These are phyloP conservation scores for Maudiozyma serrabonitensis DNA, from an alignment of 805 yeast genomes.

Conservation along the genomic window DNA sequence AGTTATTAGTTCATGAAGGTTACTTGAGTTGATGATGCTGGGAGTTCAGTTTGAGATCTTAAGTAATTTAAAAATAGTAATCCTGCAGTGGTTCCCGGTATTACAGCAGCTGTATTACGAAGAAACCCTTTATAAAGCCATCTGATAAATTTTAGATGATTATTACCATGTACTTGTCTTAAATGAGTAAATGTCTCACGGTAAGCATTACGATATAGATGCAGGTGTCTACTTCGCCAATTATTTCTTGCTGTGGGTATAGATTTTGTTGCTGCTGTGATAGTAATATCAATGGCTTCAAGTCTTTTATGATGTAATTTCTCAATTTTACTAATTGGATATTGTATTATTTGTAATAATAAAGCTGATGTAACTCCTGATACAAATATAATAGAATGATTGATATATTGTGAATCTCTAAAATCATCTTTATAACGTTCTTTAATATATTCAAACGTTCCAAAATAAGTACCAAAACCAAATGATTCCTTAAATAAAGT, in stretches of 20 bases:
- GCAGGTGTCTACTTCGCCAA: background rate
- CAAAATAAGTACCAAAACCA: slow-evolving; percentile 81
- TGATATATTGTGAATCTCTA: slow-evolving; percentile 24
- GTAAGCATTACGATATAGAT: slow-evolving; percentile 36
- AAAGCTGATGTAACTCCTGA: slow-evolving; percentile 88
- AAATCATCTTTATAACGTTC: slow-evolving; percentile 50
- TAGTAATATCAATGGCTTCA: slow-evolving; percentile 39
- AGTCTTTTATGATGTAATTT: slow-evolving; percentile 67
- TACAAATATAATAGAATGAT: slow-evolving; percentile 37
- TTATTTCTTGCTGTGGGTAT: no score
- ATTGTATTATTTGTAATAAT: slow-evolving; percentile 66
- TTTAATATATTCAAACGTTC: slow-evolving; percentile 70
- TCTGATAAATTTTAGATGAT: slow-evolving; percentile 37
- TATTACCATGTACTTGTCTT: slow-evolving; percentile 39
- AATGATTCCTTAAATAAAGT: slow-evolving; percentile 65
- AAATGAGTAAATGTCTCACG: slow-evolving; percentile 62
- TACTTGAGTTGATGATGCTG: background rate
- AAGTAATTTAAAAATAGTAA: slow-evolving; percentile 75
- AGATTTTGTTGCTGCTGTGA: background rate
- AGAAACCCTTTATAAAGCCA: slow-evolving; percentile 76
- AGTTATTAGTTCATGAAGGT: background rate
- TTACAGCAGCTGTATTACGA: slow-evolving; percentile 58
- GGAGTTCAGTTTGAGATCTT: slow-evolving; percentile 33
- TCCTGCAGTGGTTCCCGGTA: slow-evolving; percentile 87
- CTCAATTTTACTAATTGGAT: slow-evolving; percentile 74